Percentiles rank a stretch among this genome's conserved stretches.
Evolutionary conservation across 208 protist species (phyloP).

Genomic region (Trypanosoma melophagium): DNA sequence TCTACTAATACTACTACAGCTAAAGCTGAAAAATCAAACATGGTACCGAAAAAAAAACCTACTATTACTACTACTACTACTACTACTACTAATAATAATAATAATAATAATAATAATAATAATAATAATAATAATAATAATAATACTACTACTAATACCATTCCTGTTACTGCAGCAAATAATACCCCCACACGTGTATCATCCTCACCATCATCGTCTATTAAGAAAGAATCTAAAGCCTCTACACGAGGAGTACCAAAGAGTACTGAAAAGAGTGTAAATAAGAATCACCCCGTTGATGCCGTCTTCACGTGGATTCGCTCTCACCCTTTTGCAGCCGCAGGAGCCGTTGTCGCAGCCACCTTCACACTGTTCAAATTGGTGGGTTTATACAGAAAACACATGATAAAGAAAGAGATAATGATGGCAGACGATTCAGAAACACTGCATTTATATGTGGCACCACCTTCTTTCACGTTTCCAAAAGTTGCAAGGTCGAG

Average conservation of each 20-base stretch:
- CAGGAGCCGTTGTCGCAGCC: not conserved
- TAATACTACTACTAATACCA: too few relatives aligned
- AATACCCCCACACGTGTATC: too few relatives aligned
- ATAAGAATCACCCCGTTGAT: too few relatives aligned
- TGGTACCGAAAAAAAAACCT: too few relatives aligned
- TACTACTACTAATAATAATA: too few relatives aligned
- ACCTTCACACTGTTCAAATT: not conserved
- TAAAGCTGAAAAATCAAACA: not conserved
- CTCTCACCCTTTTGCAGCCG: not conserved
- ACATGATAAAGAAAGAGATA: not conserved
- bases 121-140: too few relatives aligned
- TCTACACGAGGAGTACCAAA: too few relatives aligned
- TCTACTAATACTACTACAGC: not conserved
- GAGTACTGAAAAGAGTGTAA: too few relatives aligned
- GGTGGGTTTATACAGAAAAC: not conserved
- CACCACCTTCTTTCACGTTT: conserved; percentile 22
- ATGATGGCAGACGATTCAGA: conserved; percentile 23
- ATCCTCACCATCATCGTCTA: not conserved
- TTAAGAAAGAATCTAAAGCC: not conserved
- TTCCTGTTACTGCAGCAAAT: too few relatives aligned
- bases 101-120: too few relatives aligned
- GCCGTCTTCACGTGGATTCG: conserved; percentile 2
- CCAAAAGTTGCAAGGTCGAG: conserved; percentile 13
- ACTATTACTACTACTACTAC: too few relatives aligned
- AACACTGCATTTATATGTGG: conserved; percentile 30